Evolutionary conservation across 306 rosid species (phyloP), one percentile per base, ranked within the genome.

Genomic region (Prunus armeniaca): DNA sequence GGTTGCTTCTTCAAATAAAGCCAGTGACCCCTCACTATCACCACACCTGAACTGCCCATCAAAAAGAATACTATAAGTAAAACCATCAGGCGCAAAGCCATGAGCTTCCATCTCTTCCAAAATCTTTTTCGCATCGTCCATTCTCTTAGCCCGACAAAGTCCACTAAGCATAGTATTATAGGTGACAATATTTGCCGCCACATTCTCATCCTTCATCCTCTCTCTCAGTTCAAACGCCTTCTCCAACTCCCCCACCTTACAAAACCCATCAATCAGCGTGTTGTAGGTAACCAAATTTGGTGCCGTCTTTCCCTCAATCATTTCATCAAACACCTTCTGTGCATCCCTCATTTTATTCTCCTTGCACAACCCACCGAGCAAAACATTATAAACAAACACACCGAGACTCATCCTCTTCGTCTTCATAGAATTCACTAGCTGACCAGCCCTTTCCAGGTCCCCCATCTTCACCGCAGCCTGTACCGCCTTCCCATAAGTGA

Each of bases 101-200:
- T 12, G 46, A 73, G 65, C 81, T 72, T 88, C 89, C 90, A 90
- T 91, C 79, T 89, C 98, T 56, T 79, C 78, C 86, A 91, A 75
- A 55, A 87, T 28, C 69, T 28, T 66, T 80, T 83, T 82, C 2
- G 87, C 87, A 43, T 88, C 93, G 5, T 83, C 88, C 85, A 88
- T 78, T 70, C 84, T 83, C 83, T 65, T 76, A 1, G 80, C 88
- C 79, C 80, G 77, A 80, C 93, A 91, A 70, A 89, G 85, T 50
- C 91, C 92, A 24, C 70, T 69, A 27, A 93, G 87, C 86, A 91
- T 79, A 43, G 96, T 74, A 81, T 91, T 93, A 62, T 86, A 93
- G 0, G 97, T 91, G 58, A 91, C 71, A 41, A 81, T 47, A 85
- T 73, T 91, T 4, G 85, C 83, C 77, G 66, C 79, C 81, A 88